Percentiles rank a stretch among this genome's conserved stretches.
These are phyloP conservation scores for Cercospora sesami DNA, from an alignment of 2,329 filamentous ascomycete genomes.

Conservation along the genomic window DNA sequence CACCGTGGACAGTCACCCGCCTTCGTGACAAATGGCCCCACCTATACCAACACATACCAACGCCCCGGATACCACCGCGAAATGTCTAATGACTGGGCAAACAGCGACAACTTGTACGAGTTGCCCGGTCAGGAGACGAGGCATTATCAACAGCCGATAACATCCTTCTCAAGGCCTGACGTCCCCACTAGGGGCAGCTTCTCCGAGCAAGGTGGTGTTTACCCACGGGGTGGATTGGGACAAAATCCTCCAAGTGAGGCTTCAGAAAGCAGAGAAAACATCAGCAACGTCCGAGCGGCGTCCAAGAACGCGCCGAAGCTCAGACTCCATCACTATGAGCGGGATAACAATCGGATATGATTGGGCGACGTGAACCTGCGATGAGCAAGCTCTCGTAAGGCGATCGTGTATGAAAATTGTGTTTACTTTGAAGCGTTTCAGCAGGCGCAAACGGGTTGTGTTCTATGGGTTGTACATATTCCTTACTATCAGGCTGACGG, in stretches of 20 bases:
- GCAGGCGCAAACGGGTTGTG: not conserved
- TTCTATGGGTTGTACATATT: not conserved
- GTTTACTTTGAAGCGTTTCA: not conserved
- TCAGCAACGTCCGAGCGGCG: not conserved
- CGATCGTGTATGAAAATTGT: not conserved
- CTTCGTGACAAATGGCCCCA: not conserved
- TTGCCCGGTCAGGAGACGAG: conserved; percentile 1
- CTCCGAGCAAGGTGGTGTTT: conserved; percentile 14
- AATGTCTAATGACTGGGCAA: conserved; percentile 17
- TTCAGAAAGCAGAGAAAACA: conserved; percentile 20
- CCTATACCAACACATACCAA: conserved; percentile 2
- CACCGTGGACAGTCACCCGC: conserved; percentile 15
- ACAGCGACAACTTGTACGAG: not conserved
- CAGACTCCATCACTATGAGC: not conserved
- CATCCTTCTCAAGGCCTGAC: conserved; percentile 22
- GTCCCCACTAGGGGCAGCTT: conserved; percentile 16
- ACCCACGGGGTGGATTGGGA: conserved; percentile 14
- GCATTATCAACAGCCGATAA: conserved; percentile 16
- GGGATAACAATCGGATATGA: not conserved
- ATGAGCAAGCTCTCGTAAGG: not conserved
- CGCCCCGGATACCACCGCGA: conserved; percentile 8
- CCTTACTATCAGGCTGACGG: not conserved
- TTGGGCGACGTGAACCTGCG: not conserved
- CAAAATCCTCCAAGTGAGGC: conserved; percentile 27
- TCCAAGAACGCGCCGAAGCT: not conserved